Evolutionary conservation across 2,329 filamentous ascomycete species (phyloP), one percentile per base, ranked within the genome.

Genomic region (Aspergillus sp.): DNA sequence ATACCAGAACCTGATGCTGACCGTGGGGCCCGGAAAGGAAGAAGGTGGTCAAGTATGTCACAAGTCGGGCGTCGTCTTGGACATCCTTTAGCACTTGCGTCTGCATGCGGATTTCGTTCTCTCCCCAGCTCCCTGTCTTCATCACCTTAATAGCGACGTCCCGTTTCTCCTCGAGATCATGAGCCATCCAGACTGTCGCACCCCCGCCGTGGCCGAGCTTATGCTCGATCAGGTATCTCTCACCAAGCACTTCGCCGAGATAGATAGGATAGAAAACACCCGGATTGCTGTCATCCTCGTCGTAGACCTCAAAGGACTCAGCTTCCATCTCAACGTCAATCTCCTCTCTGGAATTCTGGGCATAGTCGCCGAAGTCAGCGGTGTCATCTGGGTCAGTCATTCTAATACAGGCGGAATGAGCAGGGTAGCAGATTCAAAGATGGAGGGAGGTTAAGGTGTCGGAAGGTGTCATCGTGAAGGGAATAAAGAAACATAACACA

Each of bases 151-250:
- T 58, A 15, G 66, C 66, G 12, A 68, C 65, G 50, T 66, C 52
- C 37, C 14, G 64, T 31, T 62, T 57, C 3, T 60, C 49, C 43
- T 64, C 46, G 11, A 63, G 41, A 49, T 68, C 65, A 59, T 58
- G 58, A 23, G 65, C 66, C 59, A 71, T 62, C 68, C 65, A 70
- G 41, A 68, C 64, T n/a, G 65, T 69, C 3, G 65, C 65, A 33
- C 60, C 62, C 35, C 64, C 62, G 0, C 66, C 65, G 56, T 45
- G 59, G n/a, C 65, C 66, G 15, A 68, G 43, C 52, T 70, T 70
- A 49, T 67, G 61, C 51, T 65, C 65, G 31, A 68, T 46, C 37
- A 64, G 44, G 45, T 70, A 69, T 47, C 66, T 62, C 27, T 57
- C 52, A 37, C 66, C 57, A 23, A 67, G 60, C 17, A 68, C 46